Conservation (phyloP, 2,329 filamentous ascomycete species). For the Colletotrichum sp. region DNA sequence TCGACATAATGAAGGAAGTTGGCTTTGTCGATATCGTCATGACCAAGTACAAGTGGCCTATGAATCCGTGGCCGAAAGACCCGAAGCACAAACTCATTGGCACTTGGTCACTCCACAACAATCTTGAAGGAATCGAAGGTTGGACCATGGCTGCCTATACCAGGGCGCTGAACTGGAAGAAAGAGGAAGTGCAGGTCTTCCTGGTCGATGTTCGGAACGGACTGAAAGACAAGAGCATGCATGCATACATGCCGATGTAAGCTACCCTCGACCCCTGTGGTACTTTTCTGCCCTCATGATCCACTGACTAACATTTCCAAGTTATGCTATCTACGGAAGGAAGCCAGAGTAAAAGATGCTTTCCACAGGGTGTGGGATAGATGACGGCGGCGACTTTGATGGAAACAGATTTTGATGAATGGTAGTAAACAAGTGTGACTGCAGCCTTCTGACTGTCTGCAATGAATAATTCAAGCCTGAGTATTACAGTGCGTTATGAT, state of each 20-base stretch:
- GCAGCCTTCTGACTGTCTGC: not conserved
- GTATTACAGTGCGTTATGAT: not conserved
- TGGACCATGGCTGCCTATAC: slow-evolving; percentile 39
- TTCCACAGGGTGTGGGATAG: not conserved
- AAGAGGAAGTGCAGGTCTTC: slow-evolving; percentile 35
- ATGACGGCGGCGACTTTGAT: not conserved
- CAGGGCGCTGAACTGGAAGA: slow-evolving; percentile 33
- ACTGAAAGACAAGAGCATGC: slow-evolving; percentile 33
- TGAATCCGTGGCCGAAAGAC: slow-evolving; percentile 56
- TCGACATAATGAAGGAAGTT: slow-evolving; percentile 47
- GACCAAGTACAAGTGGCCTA: slow-evolving; percentile 52
- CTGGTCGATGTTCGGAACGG: slow-evolving; percentile 36
- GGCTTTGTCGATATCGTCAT: slow-evolving; percentile 58
- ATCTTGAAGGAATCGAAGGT: slow-evolving; percentile 35
- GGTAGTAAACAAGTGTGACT: not conserved
- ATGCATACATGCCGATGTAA: slow-evolving; percentile 42
- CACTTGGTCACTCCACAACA: slow-evolving; percentile 33
- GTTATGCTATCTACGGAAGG: not conserved
- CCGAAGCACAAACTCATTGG: slow-evolving; percentile 55
- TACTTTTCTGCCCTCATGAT: not conserved
- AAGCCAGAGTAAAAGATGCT: not conserved
- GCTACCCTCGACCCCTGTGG: slow-evolving; percentile 2
- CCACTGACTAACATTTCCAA: not conserved
- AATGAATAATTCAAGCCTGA: not conserved
- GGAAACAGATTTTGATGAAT: not conserved